A percentile compares a stretch with the other conserved stretches of the same genome.
These are phyloP conservation scores for Rhododendron williamsianum DNA, from an alignment of 148 eudicot species.

Conservation along the genomic window DNA sequence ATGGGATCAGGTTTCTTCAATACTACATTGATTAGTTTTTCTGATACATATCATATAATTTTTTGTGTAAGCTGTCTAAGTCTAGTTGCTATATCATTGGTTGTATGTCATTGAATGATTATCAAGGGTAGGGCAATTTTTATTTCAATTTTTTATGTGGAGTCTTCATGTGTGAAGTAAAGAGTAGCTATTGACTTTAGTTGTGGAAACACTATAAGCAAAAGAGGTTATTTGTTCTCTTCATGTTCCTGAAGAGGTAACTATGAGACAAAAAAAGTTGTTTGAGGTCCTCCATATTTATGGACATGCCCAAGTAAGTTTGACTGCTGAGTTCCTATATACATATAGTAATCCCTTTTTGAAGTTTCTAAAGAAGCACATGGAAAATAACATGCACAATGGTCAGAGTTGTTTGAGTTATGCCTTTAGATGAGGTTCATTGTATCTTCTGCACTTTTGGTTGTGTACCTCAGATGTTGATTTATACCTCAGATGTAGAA, in stretches of 20 bases:
- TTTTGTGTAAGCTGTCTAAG: neutral
- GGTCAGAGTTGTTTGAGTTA: neutral
- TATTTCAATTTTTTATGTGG: neutral
- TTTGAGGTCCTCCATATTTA: neutral
- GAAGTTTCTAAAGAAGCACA: neutral
- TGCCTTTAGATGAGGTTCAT: neutral
- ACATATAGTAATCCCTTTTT: neutral
- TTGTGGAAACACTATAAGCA: neutral
- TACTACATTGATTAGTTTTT: neutral
- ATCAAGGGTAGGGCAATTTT: neutral
- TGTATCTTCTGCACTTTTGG: neutral
- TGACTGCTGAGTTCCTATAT: neutral
- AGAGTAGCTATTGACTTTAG: neutral
- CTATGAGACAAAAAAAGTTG: neutral
- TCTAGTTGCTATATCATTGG: neutral
- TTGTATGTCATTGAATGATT: neutral
- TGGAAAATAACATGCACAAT: neutral
- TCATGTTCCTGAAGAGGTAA: neutral
- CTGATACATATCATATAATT: neutral
- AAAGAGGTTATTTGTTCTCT: neutral
- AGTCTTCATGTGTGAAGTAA: neutral
- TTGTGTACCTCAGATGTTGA: neutral
- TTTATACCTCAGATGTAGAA: neutral
- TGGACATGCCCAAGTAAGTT: neutral
- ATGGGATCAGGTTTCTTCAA: conserved; percentile 70